Percentiles rank a stretch among this genome's conserved stretches.
Conservation (phyloP, 495 filamentous ascomycete species). For the Trichoderma reesei region DNA sequence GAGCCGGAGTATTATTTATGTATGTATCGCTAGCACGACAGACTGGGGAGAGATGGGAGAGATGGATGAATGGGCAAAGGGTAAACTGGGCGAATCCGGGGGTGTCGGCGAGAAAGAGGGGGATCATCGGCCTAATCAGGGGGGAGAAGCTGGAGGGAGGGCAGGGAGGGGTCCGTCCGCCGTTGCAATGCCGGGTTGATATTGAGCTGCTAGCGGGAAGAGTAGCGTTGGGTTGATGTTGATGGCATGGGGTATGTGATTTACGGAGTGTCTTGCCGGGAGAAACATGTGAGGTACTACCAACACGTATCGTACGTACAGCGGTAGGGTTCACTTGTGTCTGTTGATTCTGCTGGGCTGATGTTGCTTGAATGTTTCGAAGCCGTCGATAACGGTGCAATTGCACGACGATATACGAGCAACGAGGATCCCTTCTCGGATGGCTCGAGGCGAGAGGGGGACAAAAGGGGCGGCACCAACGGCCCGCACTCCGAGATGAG, state of each 20-base stretch:
- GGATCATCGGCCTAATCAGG: conserved; percentile 2
- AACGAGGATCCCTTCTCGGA: neutral
- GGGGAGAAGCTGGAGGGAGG: neutral
- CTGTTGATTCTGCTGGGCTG: neutral
- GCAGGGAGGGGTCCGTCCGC: neutral
- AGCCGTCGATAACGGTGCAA: too few species aligned
- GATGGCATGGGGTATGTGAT: too few species aligned
- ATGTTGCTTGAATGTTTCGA: too few species aligned
- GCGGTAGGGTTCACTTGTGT: neutral
- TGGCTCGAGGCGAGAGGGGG: neutral
- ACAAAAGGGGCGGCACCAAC: conserved; percentile 5
- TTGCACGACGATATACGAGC: neutral
- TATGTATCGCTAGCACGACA: neutral
- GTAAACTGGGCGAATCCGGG: neutral
- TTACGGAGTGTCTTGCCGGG: too few species aligned
- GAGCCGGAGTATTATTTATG: neutral
- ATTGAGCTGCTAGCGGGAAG: neutral
- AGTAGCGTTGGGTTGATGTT: neutral
- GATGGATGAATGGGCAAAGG: neutral
- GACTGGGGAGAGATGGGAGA: neutral
- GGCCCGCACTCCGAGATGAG: conserved; percentile 6
- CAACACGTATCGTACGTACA: too few species aligned
- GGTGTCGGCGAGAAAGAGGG: neutral
- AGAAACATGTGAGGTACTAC: too few species aligned
- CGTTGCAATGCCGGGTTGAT: neutral